Percentiles rank a stretch among this genome's conserved stretches.
phyloP scores from a whole-genome alignment of 768 basidiomycete genomes.

The Lentinula sp. region DNA sequence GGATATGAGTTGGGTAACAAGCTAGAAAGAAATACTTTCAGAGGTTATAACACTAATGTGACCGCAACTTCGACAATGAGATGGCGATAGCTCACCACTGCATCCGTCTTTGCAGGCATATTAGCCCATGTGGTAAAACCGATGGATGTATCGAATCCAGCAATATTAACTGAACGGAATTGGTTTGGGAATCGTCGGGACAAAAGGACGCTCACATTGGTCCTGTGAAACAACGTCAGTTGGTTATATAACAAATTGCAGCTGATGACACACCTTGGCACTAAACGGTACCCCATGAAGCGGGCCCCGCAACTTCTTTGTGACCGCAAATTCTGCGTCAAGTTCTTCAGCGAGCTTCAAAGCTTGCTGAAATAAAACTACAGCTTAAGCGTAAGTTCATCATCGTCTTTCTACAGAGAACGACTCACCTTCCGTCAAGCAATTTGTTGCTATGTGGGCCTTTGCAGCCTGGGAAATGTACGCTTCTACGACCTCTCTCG shows the following conservation, averaged over 20 bases:
- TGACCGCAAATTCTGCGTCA: conserved; percentile 57
- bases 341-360: conserved; percentile 54
- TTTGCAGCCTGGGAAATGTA: conserved; percentile 38
- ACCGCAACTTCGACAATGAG: background rate
- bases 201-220: conserved; percentile 53
- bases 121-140: conserved; percentile 53
- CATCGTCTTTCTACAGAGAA: background rate
- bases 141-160: conserved; percentile 73
- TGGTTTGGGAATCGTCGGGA: conserved; percentile 81
- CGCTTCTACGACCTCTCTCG: conserved; percentile 34
- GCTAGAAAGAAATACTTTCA: conserved; percentile 24
- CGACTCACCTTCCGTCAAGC: conserved; percentile 68
- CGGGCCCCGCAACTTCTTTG: conserved; percentile 53
- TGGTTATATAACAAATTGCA: conserved; percentile 68
- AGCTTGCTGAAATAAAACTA: conserved; percentile 73
- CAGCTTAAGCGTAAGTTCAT: background rate
- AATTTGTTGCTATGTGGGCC: conserved; percentile 66
- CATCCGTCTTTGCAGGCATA: conserved; percentile 53
- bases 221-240: conserved; percentile 31
- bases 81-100: conserved; percentile 41
- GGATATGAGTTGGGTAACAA: conserved; percentile 47
- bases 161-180: conserved; percentile 78
- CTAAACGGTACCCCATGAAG: conserved; percentile 80
- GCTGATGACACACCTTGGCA: conserved; percentile 11
- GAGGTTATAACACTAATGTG: too few species aligned